Evolutionary conservation across 2,329 filamentous ascomycete genomes (phyloP).

Genomic region (Alternaria panax): DNA sequence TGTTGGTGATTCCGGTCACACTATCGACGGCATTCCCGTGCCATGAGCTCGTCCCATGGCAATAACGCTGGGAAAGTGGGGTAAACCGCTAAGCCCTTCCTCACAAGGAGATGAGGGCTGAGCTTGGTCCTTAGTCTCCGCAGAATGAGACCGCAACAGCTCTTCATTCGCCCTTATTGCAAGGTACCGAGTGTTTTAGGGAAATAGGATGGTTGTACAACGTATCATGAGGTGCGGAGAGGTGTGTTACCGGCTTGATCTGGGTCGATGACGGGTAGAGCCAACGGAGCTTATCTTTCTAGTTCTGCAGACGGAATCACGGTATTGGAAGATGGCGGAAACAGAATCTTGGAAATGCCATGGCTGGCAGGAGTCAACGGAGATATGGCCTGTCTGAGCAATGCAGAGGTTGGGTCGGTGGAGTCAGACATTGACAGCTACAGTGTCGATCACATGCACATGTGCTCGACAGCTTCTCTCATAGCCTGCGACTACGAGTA

Average conservation of each 20-base stretch:
- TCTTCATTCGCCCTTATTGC: background rate
- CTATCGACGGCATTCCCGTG: constrained; percentile 27
- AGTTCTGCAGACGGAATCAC: constrained; percentile 14
- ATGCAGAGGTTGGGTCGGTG: constrained; percentile 4
- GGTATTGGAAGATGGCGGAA: constrained; percentile 18
- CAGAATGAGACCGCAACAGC: constrained; percentile 6
- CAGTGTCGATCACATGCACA: background rate
- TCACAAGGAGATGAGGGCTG: constrained; percentile 13
- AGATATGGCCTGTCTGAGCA: constrained; percentile 14
- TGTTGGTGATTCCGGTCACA: constrained; percentile 10
- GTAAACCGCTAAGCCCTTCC: constrained; percentile 23
- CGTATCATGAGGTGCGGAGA: constrained; percentile 14
- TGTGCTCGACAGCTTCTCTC: background rate
- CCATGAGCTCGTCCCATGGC: constrained; percentile 29
- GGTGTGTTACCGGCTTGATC: constrained; percentile 7
- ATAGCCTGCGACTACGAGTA: background rate
- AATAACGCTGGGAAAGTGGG: constrained; percentile 27
- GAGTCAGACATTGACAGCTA: constrained; percentile 2
- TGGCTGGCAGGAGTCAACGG: background rate
- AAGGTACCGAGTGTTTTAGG: background rate
- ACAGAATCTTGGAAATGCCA: constrained; percentile 6
- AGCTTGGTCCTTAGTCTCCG: constrained; percentile 12
- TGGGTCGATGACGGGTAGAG: constrained; percentile 13
- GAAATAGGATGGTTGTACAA: background rate
- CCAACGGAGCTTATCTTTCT: constrained; percentile 1